phyloP scores from a whole-genome alignment of 345 rosid genomes.

The Garcia nutans region DNA sequence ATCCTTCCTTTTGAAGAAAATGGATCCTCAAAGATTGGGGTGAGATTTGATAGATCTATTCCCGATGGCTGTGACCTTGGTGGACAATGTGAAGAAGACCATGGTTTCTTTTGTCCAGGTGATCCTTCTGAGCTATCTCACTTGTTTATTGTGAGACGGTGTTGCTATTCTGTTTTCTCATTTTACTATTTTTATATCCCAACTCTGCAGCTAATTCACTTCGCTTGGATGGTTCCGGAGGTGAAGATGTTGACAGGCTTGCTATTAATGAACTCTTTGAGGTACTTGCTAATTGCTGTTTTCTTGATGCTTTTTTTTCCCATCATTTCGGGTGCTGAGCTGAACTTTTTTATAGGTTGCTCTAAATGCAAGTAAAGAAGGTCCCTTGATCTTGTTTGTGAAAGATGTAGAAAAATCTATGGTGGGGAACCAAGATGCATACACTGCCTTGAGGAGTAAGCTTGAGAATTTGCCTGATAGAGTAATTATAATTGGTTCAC shows the following conservation, averaged over 20 bases:
- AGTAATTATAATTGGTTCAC: slow-evolving; percentile 86
- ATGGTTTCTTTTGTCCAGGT: slow-evolving; percentile 94
- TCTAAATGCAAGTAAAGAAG: slow-evolving; percentile 58
- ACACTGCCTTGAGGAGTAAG: slow-evolving; percentile 63
- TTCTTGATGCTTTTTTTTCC: background rate
- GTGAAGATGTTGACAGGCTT: slow-evolving; percentile 79
- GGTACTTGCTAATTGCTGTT: slow-evolving; percentile 41
- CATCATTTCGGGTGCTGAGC: background rate
- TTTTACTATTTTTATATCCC: slow-evolving; percentile 12
- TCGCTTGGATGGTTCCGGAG: slow-evolving; percentile 68
- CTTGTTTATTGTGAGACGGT: background rate
- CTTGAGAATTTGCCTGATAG: slow-evolving; percentile 73
- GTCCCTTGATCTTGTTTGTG: slow-evolving; percentile 73
- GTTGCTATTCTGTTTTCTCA: background rate
- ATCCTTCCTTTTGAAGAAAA: slow-evolving; percentile 91
- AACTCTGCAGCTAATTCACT: slow-evolving; percentile 66
- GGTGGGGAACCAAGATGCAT: slow-evolving; percentile 69
- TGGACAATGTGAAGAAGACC: slow-evolving; percentile 86
- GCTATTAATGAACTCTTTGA: slow-evolving; percentile 84
- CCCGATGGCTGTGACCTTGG: slow-evolving; percentile 94
- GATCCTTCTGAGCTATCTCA: slow-evolving; percentile 13
- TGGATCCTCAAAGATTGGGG: slow-evolving; percentile 80
- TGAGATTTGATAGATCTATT: slow-evolving; percentile 84
- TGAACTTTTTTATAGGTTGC: slow-evolving; percentile 55
- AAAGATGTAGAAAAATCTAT: slow-evolving; percentile 92